Base-by-base conservation (phyloP, 495 filamentous ascomycete species). In the Pseudomonodictys pantanalensis region DNA sequence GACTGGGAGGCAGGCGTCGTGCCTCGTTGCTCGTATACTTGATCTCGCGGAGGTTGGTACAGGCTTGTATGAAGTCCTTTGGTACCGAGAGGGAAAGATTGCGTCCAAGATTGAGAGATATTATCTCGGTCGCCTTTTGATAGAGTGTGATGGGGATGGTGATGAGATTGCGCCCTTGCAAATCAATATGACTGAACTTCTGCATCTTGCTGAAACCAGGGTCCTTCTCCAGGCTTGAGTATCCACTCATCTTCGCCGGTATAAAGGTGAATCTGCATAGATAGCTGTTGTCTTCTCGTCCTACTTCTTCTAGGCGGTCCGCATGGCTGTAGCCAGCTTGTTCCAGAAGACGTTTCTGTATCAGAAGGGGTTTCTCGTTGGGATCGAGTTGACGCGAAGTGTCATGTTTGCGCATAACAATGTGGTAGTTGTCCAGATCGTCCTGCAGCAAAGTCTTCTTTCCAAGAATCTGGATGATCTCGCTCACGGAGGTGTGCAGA, bases 251-350 rank as follows among this genome's bases (percentile, higher is more conserved):
- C 58, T 90, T 87, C 10, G 87, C 87, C 9, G 92, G 90, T 47
- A 96, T 77, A 70, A 97, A 99, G 23, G 91, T 88, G 74, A 97
- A 97, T 7, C 93, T 90, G 66, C 92, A 92, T 6, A 99, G 79
- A 64, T 97, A 97, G 66, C 91, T 92, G 72, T 97, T 95, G 72
- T 99, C 93, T 71, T 99, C 93, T 42, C 93, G 84, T n/a, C 93
- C 93, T 50, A 99, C 85, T 56, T 97, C 93, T 67, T 97, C 92
- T 39, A 97, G 83, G 35, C 82, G 83, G 69, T 99, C 95, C 22
- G 83, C 84, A 26, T 87, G 81, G n/a, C 86, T 87, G 69, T 96
- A 98, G 11, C 93, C 93, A 28, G 91, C 87, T 72, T 97, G 90
- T 72, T 96, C 88, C 7, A 99, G 79, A 24, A 99, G 78, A 26